Percentiles rank a stretch among this genome's conserved stretches.
Evolutionary conservation across 164 flowering plant genomes (phyloP).

Genomic region (Vitis rotundifolia): DNA sequence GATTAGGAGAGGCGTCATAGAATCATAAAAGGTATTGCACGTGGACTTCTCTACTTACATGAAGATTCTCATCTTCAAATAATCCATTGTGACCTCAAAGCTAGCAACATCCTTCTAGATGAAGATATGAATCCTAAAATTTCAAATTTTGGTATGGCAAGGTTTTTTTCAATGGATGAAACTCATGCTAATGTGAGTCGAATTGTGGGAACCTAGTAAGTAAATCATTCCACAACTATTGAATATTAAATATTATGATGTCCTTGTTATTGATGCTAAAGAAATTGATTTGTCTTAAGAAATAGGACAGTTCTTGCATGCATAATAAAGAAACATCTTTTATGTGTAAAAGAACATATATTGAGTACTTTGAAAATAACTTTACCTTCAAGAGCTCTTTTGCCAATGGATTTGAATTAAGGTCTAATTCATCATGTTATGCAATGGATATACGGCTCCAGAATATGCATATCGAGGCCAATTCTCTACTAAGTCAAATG

Average conservation of each 20-base stretch:
- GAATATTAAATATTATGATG: neutral
- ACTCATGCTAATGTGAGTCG: constrained; percentile 22
- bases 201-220: constrained; percentile 52
- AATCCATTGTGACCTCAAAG: constrained; percentile 53
- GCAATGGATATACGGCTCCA: constrained; percentile 28
- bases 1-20: constrained; percentile 35
- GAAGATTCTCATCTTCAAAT: constrained; percentile 36
- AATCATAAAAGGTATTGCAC: constrained; percentile 39
- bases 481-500: constrained; percentile 32
- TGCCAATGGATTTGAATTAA: no score
- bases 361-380: neutral
- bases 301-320: neutral
- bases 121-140: constrained; percentile 45
- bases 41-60: constrained; percentile 53
- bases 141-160: constrained; percentile 53
- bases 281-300: neutral
- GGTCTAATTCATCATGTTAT: neutral
- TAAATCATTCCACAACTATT: no score
- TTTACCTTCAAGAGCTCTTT: neutral
- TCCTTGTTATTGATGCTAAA: neutral
- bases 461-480: constrained; percentile 25
- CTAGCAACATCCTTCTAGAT: constrained; percentile 43
- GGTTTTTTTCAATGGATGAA: constrained; percentile 28
- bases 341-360: no score
- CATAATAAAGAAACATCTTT: no score